Evolutionary conservation across 2,329 filamentous ascomycete genomes (phyloP).

Genomic region (Fusarium humuli): DNA sequence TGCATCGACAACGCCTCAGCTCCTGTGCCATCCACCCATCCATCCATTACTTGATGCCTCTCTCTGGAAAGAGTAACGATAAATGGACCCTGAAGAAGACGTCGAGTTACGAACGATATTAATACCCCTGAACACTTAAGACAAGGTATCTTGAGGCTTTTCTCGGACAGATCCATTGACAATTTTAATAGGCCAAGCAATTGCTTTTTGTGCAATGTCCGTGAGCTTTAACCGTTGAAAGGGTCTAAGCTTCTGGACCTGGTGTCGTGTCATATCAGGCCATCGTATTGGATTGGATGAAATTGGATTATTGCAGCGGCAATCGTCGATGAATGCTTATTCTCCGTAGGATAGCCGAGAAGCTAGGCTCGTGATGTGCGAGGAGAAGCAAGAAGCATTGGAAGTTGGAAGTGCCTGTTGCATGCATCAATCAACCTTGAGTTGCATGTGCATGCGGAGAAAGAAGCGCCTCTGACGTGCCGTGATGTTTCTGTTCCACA

Average conservation of each 20-base stretch:
- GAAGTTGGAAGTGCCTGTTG: slow-evolving; percentile 6
- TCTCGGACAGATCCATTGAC: slow-evolving; percentile 8
- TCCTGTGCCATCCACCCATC: background rate
- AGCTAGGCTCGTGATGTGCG: slow-evolving; percentile 30
- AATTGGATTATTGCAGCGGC: slow-evolving; percentile 6
- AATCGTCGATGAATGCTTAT: slow-evolving; percentile 36
- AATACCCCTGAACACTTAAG: slow-evolving; percentile 24
- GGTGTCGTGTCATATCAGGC: slow-evolving; percentile 13
- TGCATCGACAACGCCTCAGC: background rate
- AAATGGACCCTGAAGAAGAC: slow-evolving; percentile 24
- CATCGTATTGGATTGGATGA: slow-evolving; percentile 4
- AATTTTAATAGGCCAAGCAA: slow-evolving; percentile 24
- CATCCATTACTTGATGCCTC: background rate
- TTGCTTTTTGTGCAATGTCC: slow-evolving; percentile 8
- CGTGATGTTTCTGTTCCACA: slow-evolving; percentile 25
- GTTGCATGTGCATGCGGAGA: slow-evolving; percentile 24
- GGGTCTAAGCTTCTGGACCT: slow-evolving; percentile 6
- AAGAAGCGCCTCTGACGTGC: slow-evolving; percentile 37
- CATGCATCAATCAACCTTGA: slow-evolving; percentile 31
- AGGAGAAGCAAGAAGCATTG: background rate
- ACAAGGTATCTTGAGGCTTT: slow-evolving; percentile 7
- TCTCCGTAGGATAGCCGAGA: slow-evolving; percentile 3
- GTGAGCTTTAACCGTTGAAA: slow-evolving; percentile 18
- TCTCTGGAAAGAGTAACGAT: background rate
- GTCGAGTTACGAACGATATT: slow-evolving; percentile 15